Evolutionary conservation across 2,329 filamentous ascomycete species (phyloP), one percentile per base, ranked within the genome.

Genomic region (Hypoxylon sp.): DNA sequence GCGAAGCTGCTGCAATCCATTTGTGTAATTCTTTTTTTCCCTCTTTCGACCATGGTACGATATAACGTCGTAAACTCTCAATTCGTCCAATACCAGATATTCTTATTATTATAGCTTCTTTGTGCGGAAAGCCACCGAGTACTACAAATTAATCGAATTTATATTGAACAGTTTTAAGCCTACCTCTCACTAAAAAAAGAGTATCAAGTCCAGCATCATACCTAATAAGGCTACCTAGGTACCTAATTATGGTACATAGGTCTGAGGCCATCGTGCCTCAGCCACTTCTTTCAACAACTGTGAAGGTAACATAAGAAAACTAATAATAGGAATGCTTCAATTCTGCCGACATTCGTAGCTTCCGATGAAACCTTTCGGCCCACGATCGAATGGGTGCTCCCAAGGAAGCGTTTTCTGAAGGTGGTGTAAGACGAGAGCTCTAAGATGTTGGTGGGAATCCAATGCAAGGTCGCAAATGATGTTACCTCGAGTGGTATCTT

Each of bases 401-500:
- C 46, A 50, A 19, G 42, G 14, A 44, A 22, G 13, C 24, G 52
- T 52, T 29, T 55, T 8, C 42, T 17, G n/a, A 53, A 29, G 54
- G 44, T 61, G 63, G 59, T 61, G 52, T 55, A 48, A 61, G 31
- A 59, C 31, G 42, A 17, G 17, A 57, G 46, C 54, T 22, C 33
- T 37, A 29, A 50, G 33, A 56, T 52, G 44, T 29, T 50, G 19
- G 46, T 44, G 33, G 17, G 24, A 47, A 11, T 35, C 22, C 24
- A 10, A 47, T 65, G 60, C 61, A 59, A 57, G 50, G 53, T 62
- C 33, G 39, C 13, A 26, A 48, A 13, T n/a, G 39, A 60, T 65
- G 55, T 31, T 57, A 70, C 65, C 37, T 53, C n/a, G 37, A 56
- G n/a, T 60, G 52, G 62, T 58, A 39, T 22, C 14, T 19, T 48